These are phyloP conservation scores for Calendula officinalis DNA, from an alignment of 129 eudicot species.

Conservation along the genomic window DNA sequence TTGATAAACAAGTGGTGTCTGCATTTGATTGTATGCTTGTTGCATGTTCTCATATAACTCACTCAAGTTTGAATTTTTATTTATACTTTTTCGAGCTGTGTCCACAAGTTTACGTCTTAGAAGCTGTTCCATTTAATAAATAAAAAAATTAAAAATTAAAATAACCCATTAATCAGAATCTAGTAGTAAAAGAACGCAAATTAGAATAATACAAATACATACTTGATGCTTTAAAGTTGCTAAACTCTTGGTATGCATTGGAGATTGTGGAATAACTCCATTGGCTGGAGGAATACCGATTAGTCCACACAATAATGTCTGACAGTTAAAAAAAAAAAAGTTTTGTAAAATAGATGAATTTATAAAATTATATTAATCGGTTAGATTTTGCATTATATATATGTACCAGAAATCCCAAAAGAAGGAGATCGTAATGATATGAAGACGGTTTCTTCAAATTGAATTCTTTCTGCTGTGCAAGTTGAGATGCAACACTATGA, in stretches of 20 bases:
- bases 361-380: neutral
- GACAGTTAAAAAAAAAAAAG: neutral
- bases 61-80: constrained; percentile 65
- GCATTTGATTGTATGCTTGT: constrained; percentile 82
- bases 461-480: constrained; percentile 91
- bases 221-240: constrained; percentile 98
- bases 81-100: constrained; percentile 76
- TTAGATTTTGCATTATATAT: constrained; percentile 7
- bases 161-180: neutral
- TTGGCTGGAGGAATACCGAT: constrained; percentile 96
- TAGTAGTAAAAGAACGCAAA: neutral
- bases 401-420: constrained; percentile 78
- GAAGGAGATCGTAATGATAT: constrained; percentile 95
- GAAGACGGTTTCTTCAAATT: constrained; percentile 91
- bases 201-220: neutral
- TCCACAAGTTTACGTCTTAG: constrained; percentile 82
- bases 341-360: constrained; percentile 8
- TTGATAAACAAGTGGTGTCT: constrained; percentile 91
- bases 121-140: constrained; percentile 50
- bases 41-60: constrained; percentile 75
- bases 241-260: constrained; percentile 95
- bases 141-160: neutral
- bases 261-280: constrained; percentile 98
- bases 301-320: constrained; percentile 89
- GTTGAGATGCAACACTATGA: constrained; percentile 98